Conservation (phyloP, 2,329 filamentous ascomycete species). For the Tolypocladium nubicola region DNA sequence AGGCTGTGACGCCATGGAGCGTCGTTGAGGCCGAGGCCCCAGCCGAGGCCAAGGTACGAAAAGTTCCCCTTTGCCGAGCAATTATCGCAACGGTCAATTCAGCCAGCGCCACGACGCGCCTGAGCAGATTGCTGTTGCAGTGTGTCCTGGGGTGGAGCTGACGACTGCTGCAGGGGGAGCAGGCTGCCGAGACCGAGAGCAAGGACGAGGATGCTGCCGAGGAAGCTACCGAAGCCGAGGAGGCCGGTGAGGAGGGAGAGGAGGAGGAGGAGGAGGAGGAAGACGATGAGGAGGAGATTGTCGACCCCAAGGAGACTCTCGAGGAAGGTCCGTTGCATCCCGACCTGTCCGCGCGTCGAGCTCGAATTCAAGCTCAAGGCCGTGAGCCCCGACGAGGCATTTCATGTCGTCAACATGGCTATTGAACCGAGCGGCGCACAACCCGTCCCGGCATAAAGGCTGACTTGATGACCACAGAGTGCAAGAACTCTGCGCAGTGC, state of each 20-base stretch:
- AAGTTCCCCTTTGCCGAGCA: background rate
- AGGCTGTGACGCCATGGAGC: constrained; percentile 55
- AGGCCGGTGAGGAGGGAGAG: constrained; percentile 39
- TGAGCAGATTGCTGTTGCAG: background rate
- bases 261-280: constrained; percentile 60
- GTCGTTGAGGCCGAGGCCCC: constrained; percentile 56
- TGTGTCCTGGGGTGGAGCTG: background rate
- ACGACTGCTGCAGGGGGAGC: constrained; percentile 21
- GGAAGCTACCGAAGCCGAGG: constrained; percentile 24
- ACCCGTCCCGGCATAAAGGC: constrained; percentile 4
- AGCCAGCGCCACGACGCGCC: background rate
- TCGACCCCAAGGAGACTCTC: constrained; percentile 78
- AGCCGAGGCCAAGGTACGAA: constrained; percentile 49
- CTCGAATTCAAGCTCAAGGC: background rate
- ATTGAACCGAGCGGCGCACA: background rate
- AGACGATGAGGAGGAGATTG: constrained; percentile 72
- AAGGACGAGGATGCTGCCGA: constrained; percentile 28
- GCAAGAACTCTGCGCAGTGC: constrained; percentile 78
- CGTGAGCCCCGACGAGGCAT: constrained; percentile 3
- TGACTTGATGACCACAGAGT: constrained; percentile 50
- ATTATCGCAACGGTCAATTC: background rate
- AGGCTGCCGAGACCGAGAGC: constrained; percentile 39
- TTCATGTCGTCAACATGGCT: constrained; percentile 7
- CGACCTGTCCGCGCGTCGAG: background rate
- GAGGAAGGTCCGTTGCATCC: constrained; percentile 70